These are phyloP conservation scores for Gyromitra esculenta DNA, from an alignment of 2,329 filamentous ascomycete species.

Conservation along the genomic window DNA sequence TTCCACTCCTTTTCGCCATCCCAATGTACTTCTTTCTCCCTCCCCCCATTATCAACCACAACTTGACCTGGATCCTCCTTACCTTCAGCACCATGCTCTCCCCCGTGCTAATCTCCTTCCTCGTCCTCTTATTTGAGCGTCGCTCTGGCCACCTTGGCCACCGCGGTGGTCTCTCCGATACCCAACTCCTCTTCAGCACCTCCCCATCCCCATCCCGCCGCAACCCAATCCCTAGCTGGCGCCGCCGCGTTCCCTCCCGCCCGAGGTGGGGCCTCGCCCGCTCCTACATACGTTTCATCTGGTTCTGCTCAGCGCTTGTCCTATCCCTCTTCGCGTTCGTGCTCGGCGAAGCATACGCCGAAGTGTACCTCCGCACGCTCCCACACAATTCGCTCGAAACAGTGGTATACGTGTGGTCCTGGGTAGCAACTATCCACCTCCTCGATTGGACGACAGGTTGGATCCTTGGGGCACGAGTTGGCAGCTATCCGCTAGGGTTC, in stretches of 20 bases:
- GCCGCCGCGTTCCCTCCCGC: constrained; percentile 36
- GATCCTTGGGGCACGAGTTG: constrained; percentile 74
- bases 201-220: constrained; percentile 35
- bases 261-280: constrained; percentile 54
- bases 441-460: constrained; percentile 73
- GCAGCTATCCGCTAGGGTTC: constrained; percentile 76
- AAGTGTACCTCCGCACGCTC: constrained; percentile 73
- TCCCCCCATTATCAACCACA: constrained; percentile 69
- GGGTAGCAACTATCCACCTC: constrained; percentile 73
- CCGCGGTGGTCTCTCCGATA: constrained; percentile 71
- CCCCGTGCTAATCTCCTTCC: constrained; percentile 73
- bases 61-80: constrained; percentile 75
- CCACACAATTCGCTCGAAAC: constrained; percentile 74
- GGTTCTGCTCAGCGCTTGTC: constrained; percentile 73
- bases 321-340: constrained; percentile 73
- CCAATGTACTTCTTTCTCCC: constrained; percentile 69
- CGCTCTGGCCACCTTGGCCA: constrained; percentile 68
- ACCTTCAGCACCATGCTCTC: constrained; percentile 76
- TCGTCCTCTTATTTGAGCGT: constrained; percentile 72
- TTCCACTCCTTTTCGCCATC: constrained; percentile 70
- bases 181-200: constrained; percentile 69
- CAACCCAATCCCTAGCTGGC: constrained; percentile 30
- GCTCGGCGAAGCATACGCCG: constrained; percentile 74
- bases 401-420: constrained; percentile 75
- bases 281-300: constrained; percentile 72